Percentiles rank a stretch among this genome's conserved stretches.
Conservation (phyloP, 768 basidiomycete species). For the Amanita jacksonii region DNA sequence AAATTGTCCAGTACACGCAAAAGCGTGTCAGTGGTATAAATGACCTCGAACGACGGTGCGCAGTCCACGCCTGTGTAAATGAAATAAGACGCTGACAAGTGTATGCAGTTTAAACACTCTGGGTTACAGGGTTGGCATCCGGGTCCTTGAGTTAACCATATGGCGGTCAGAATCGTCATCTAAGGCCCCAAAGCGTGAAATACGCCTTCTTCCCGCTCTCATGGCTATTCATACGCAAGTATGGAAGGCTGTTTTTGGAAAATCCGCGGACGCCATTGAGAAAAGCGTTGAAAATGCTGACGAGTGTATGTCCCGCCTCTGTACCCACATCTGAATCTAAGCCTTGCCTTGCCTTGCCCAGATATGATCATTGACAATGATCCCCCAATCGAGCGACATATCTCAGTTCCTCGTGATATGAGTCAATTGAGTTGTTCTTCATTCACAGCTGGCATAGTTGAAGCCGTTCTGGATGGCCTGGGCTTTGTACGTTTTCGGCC, state of each 20-base stretch:
- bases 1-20: conserved; percentile 93
- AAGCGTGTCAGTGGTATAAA: conserved; percentile 90
- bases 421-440: conserved; percentile 94
- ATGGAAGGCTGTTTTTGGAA: conserved; percentile 91
- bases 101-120: conserved; percentile 74
- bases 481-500: conserved; percentile 92
- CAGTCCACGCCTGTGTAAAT: conserved; percentile 1
- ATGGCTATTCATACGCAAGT: conserved; percentile 94
- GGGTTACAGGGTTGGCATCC: conserved; percentile 84
- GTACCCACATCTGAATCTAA: background rate
- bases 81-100: conserved; percentile 4
- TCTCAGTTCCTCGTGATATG: conserved; percentile 93
- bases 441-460: conserved; percentile 93
- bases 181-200: conserved; percentile 90
- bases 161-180: conserved; percentile 72
- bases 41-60: conserved; percentile 87
- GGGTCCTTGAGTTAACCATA: conserved; percentile 79
- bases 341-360: conserved; percentile 21
- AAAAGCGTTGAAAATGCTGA: conserved; percentile 94
- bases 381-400: conserved; percentile 82
- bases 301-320: conserved; percentile 56
- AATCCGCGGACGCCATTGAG: conserved; percentile 90
- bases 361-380: conserved; percentile 99
- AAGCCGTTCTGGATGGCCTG: conserved; percentile 90
- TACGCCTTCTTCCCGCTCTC: conserved; percentile 81